Evolutionary conservation across 2,329 filamentous ascomycete genomes (phyloP).

Genomic region (Fulvia fulva): DNA sequence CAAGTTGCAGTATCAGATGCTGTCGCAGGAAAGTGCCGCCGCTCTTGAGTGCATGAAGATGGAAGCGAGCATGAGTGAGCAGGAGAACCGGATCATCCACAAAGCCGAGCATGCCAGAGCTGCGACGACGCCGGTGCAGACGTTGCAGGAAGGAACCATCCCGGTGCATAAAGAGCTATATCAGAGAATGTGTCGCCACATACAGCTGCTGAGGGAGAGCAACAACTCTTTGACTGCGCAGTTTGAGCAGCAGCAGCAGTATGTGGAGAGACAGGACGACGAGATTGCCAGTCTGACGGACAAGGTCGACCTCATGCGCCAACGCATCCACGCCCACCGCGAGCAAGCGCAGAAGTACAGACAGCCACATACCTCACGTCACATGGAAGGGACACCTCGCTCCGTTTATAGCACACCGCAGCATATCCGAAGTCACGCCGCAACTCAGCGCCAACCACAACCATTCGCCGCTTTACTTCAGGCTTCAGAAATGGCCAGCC

Average conservation of each 20-base stretch:
- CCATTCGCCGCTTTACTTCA: slow-evolving; percentile 71
- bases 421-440: slow-evolving; percentile 44
- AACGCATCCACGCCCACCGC: slow-evolving; percentile 82
- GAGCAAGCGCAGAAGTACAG: slow-evolving; percentile 82
- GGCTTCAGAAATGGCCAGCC: slow-evolving; percentile 70
- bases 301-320: slow-evolving; percentile 72
- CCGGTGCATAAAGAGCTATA: slow-evolving; percentile 51
- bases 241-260: slow-evolving; percentile 68
- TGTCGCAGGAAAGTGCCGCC: slow-evolving; percentile 78
- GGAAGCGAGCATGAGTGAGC: slow-evolving; percentile 85
- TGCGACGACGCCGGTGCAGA: slow-evolving; percentile 42
- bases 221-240: slow-evolving; percentile 62
- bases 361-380: slow-evolving; percentile 48
- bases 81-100: slow-evolving; percentile 81
- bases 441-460: slow-evolving; percentile 39
- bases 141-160: slow-evolving; percentile 44
- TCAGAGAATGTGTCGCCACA: slow-evolving; percentile 47
- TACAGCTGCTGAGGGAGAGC: slow-evolving; percentile 62
- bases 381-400: slow-evolving; percentile 57
- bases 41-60: slow-evolving; percentile 82
- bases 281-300: slow-evolving; percentile 67
- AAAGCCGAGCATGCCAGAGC: slow-evolving; percentile 63
- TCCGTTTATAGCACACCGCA: slow-evolving; percentile 37
- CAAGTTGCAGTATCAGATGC: slow-evolving; percentile 82
- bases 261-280: slow-evolving; percentile 74